Evolutionary conservation across 768 basidiomycete species (phyloP), one percentile per base, ranked within the genome.

Genomic region (Agaricus blazei): DNA sequence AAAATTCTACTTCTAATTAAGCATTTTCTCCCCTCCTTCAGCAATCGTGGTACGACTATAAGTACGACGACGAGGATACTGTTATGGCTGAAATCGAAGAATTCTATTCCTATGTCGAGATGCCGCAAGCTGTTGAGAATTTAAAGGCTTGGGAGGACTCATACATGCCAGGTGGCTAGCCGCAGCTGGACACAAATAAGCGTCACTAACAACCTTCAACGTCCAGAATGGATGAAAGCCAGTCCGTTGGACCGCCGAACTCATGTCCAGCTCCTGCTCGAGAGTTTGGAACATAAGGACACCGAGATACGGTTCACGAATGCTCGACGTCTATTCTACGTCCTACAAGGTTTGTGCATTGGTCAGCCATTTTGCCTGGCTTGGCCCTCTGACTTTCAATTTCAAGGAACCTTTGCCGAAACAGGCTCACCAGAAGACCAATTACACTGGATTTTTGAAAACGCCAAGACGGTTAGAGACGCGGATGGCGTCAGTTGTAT

Each of bases 61-160:
- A 88, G 58, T 98, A 98, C 67, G 91, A 96, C 62, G 95, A 98
- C 68, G 94, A 96, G 65, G 93, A 97, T 70, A 94, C 91, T 4
- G 85, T 98, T 19, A 87, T 96, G 80, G 88, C 90, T 63, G 97
- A 99, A 68, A 86, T 99, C 38, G 91, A 98, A 56, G 97, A 99
- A 70, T 98, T 98, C 72, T 98, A 96, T 70, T 92, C 93, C 23
- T 99, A 97, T 70, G 85, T 93, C 58, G 96, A 98, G 75, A 91
- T 93, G 82, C 83, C 89, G 0, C 90, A 94, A 67, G 87, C 93
- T 23, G 84, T 83, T 2, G 90, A 92, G 75, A 92, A 93, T 67
- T 74, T 91, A 59, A 87, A 85, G 64, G 88, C 90, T 44, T 97
- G 93, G 89, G 82, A 88, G 64, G 86, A 86, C 38, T 91, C 88